Conservation (phyloP, 257 asterid species). For the Rehmannia glutinosa region DNA sequence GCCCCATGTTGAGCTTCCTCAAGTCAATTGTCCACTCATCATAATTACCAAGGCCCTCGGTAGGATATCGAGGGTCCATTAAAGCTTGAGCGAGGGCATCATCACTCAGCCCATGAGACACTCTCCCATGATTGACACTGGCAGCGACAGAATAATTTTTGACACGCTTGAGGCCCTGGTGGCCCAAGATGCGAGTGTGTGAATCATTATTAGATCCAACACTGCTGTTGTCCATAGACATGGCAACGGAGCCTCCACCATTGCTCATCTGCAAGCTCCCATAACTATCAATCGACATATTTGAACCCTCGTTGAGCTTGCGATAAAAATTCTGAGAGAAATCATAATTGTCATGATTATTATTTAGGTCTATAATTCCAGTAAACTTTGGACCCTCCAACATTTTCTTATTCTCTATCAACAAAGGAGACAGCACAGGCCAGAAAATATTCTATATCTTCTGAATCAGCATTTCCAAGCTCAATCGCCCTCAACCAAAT, state of each 20-base stretch:
- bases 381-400: not conserved
- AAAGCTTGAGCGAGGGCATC: not conserved
- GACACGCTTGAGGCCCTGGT: not conserved
- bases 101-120: not conserved
- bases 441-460: slow-evolving; percentile 21
- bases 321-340: not conserved
- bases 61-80: not conserved
- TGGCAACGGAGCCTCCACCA: not conserved
- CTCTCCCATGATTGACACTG: not conserved
- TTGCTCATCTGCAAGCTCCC: not conserved
- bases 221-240: not conserved
- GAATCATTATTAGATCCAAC: not conserved
- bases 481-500: slow-evolving; percentile 25
- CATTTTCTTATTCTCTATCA: slow-evolving; percentile 4
- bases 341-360: not conserved
- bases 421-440: slow-evolving; percentile 20
- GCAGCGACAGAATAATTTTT: not conserved
- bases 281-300: not conserved
- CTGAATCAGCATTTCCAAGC: slow-evolving; percentile 41
- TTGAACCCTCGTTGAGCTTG: not conserved
- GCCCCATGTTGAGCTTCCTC: not conserved
- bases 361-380: not conserved
- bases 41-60: not conserved
- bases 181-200: not conserved
- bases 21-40: not conserved